phyloP scores from a whole-genome alignment of 2,329 filamentous ascomycete species.

The Cordyceps cateniannulata region DNA sequence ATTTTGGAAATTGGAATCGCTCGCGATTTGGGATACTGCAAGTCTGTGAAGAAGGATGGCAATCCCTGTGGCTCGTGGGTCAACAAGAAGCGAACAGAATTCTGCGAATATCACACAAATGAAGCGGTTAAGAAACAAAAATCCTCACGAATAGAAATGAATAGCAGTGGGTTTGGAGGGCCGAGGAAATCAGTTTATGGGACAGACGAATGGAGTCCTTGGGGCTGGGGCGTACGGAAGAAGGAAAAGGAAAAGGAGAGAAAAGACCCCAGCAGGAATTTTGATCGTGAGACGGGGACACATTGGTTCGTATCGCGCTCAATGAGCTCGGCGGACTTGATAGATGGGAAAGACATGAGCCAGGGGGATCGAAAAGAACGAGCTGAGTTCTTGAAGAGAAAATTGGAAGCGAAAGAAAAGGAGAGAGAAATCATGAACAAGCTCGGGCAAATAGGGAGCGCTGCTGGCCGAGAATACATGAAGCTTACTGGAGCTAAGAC shows the following conservation, averaged over 20 bases:
- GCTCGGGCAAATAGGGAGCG: conserved; percentile 56
- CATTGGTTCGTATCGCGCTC: conserved; percentile 47
- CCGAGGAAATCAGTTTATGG: conserved; percentile 20
- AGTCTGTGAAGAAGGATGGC: conserved; percentile 77
- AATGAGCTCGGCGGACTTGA: conserved; percentile 51
- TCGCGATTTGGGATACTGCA: conserved; percentile 83
- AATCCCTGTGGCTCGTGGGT: conserved; percentile 77
- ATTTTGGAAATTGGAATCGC: conserved; percentile 83
- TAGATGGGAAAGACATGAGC: conserved; percentile 58
- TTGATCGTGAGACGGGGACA: conserved; percentile 53
- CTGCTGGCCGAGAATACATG: conserved; percentile 68
- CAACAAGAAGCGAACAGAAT: conserved; percentile 79
- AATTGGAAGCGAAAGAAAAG: conserved; percentile 60
- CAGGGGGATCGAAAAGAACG: conserved; percentile 53
- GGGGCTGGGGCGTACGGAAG: neutral
- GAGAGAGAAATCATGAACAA: conserved; percentile 67
- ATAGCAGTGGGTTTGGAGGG: conserved; percentile 51
- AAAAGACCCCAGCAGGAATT: conserved; percentile 31
- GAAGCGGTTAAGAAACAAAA: conserved; percentile 64
- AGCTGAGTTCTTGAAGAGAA: conserved; percentile 59
- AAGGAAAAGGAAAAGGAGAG: neutral
- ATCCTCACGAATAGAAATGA: conserved; percentile 69
- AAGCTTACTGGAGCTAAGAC: conserved; percentile 27
- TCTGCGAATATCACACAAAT: conserved; percentile 90
- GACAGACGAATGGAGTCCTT: conserved; percentile 16